Percentiles rank a stretch among this genome's conserved stretches.
Conservation (phyloP, 495 filamentous ascomycete species). For the Penicillium fimorum region DNA sequence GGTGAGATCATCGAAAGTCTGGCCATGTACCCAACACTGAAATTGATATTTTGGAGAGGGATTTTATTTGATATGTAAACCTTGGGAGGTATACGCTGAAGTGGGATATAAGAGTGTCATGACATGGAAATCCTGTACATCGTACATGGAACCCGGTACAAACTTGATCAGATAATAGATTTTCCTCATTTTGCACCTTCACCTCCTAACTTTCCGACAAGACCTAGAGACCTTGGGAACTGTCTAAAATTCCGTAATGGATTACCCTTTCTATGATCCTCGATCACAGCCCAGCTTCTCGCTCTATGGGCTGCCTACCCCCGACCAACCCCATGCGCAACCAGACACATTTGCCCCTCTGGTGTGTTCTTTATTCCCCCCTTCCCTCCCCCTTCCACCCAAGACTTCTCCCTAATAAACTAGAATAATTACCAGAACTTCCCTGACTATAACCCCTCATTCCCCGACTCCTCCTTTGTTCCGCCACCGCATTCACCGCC, state of each 20-base stretch:
- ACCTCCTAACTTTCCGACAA: slow-evolving; percentile 6
- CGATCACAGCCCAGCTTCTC: slow-evolving; percentile 33
- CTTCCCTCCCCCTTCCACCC: neutral
- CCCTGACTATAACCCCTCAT: slow-evolving; percentile 39
- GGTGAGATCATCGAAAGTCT: slow-evolving; percentile 25
- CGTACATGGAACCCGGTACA: slow-evolving; percentile 4
- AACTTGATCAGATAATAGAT: neutral
- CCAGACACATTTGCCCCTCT: slow-evolving; percentile 16
- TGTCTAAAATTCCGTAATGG: slow-evolving; percentile 27
- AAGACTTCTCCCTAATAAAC: neutral
- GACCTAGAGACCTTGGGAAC: neutral
- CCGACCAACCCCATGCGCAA: slow-evolving; percentile 30
- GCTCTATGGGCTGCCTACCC: slow-evolving; percentile 43
- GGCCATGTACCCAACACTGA: slow-evolving; percentile 13
- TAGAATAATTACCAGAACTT: slow-evolving; percentile 35
- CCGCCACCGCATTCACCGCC: slow-evolving; percentile 47
- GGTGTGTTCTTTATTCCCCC: slow-evolving; percentile 1
- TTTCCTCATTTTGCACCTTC: neutral
- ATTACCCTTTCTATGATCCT: slow-evolving; percentile 41
- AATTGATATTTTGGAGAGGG: neutral
- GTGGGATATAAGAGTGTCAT: neutral
- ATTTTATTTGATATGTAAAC: neutral
- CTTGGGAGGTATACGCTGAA: neutral
- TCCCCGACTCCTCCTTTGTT: slow-evolving; percentile 35
- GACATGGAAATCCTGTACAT: neutral